phyloP scores from a whole-genome alignment of 495 filamentous ascomycete species.

The Penicillium cinerascens region DNA sequence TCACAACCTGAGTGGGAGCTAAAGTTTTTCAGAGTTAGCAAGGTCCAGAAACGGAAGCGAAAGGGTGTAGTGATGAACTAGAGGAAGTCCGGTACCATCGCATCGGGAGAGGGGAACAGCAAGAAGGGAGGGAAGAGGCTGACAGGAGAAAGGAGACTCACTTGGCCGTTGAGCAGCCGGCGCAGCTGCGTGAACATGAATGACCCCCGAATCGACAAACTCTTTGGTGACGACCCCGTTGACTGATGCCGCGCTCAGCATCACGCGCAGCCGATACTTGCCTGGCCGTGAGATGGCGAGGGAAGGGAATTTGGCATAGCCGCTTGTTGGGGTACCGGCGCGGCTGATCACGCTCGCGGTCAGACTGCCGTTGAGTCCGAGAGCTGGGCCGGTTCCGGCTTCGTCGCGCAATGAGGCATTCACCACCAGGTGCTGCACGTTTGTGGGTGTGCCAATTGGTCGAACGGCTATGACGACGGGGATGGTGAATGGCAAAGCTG shows the following conservation, averaged over 20 bases:
- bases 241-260: slow-evolving; percentile 30
- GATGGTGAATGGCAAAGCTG: slow-evolving; percentile 30
- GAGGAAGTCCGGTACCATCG: neutral
- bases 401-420: slow-evolving; percentile 33
- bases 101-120: neutral
- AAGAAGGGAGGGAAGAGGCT: neutral
- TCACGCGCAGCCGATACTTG: slow-evolving; percentile 35
- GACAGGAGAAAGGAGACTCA: too few relatives aligned
- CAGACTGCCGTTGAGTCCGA: slow-evolving; percentile 29
- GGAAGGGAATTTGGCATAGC: slow-evolving; percentile 33
- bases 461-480: slow-evolving; percentile 37
- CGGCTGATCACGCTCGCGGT: slow-evolving; percentile 38
- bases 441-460: slow-evolving; percentile 27
- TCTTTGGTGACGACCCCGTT: slow-evolving; percentile 33
- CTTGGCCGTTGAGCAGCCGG: slow-evolving; percentile 32
- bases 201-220: slow-evolving; percentile 33
- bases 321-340: slow-evolving; percentile 32
- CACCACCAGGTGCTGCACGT: slow-evolving; percentile 33
- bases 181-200: slow-evolving; percentile 31
- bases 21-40: slow-evolving; percentile 13
- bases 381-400: slow-evolving; percentile 19
- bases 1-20: slow-evolving; percentile 30
- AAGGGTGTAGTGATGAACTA: neutral
- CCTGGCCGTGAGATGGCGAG: slow-evolving; percentile 34
- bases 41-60: slow-evolving; percentile 6